Conservation (phyloP, 2,329 filamentous ascomycete genomes). For the Boeremia exigua region DNA sequence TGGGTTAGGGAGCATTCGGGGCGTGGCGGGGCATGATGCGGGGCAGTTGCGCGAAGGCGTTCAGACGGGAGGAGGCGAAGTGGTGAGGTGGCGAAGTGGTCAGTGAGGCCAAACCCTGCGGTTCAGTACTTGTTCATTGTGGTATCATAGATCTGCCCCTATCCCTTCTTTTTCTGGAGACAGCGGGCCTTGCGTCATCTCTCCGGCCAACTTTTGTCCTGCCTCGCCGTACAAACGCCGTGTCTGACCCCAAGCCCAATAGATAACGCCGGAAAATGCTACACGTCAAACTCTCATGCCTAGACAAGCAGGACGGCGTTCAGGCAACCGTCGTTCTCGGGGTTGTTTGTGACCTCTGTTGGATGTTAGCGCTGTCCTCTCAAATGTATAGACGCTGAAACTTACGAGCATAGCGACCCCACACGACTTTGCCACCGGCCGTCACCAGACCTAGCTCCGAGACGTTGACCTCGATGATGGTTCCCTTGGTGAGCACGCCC, state of each 20-base stretch:
- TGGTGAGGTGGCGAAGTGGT: not conserved
- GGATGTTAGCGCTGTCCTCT: not conserved
- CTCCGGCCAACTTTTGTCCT: slow-evolving; percentile 5
- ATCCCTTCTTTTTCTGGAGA: not conserved
- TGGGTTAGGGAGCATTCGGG: slow-evolving; percentile 32
- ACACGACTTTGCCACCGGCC: slow-evolving; percentile 76
- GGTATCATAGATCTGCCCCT: slow-evolving; percentile 12
- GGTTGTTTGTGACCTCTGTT: slow-evolving; percentile 44
- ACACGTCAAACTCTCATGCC: not conserved
- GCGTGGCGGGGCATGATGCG: not conserved
- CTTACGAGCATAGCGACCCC: slow-evolving; percentile 44
- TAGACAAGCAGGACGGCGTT: slow-evolving; percentile 48
- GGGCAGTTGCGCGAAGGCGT: not conserved
- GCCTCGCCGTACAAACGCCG: not conserved
- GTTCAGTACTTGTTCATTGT: slow-evolving; percentile 5
- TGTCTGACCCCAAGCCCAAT: slow-evolving; percentile 1
- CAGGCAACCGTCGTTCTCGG: slow-evolving; percentile 48
- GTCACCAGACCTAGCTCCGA: slow-evolving; percentile 90
- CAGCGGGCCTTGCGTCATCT: slow-evolving; percentile 6
- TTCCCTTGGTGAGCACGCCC: slow-evolving; percentile 68
- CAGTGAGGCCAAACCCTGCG: not conserved
- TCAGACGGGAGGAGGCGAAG: not conserved
- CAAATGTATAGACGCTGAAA: not conserved
- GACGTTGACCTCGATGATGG: slow-evolving; percentile 87
- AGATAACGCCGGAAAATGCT: slow-evolving; percentile 17